Evolutionary conservation across 768 basidiomycete species (phyloP), one percentile per base, ranked within the genome.

Genomic region (Cystobasidiopsis lactophilus): DNA sequence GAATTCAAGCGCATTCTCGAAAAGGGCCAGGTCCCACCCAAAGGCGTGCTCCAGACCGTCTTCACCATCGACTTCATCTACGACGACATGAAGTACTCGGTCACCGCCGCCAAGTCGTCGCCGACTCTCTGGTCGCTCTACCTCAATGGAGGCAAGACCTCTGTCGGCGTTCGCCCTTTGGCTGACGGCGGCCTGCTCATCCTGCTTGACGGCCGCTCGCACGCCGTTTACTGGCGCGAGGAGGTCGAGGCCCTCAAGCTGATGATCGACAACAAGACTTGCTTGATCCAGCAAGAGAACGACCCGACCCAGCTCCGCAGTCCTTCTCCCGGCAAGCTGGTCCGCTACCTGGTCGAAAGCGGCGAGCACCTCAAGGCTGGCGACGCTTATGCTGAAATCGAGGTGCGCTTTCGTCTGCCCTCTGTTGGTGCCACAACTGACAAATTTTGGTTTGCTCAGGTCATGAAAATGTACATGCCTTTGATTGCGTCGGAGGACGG

Each of bases 391-490:
- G 93, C 93, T 49, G 93, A 98, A 65, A 95, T 98, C 41, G 93
- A 63, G 58, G 84, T 84, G 58, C 51, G 74, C 5, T 27, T 50
- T 51, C 50, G n/a, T n/a, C n/a, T n/a, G n/a, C n/a, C n/a, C n/a
- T n/a, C 41, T n/a, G 41, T 1, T n/a, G 29, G 13, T 26, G 55
- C 30, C 45, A 18, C 46, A n/a, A n/a, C 33, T 23, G 40, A 52
- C 54, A 43, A 55, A 11, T 29, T 7, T 54, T 50, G 30, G 40
- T 39, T 30, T 30, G 45, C 33, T 21, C 51, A 82, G 80, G 83
- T 85, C 56, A 89, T 93, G 86, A 95, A 98, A 72, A 98, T 96
- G 93, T 93, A 93, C 68, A 93, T 98, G 91, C 88, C 88, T 3
- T 76, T 98, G 52, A 78, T 85, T 52, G 86, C 88, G 4, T 76